Percentiles rank a stretch among this genome's conserved stretches.
Conservation (phyloP, 2,329 filamentous ascomycete genomes). For the Penicillium sp. region DNA sequence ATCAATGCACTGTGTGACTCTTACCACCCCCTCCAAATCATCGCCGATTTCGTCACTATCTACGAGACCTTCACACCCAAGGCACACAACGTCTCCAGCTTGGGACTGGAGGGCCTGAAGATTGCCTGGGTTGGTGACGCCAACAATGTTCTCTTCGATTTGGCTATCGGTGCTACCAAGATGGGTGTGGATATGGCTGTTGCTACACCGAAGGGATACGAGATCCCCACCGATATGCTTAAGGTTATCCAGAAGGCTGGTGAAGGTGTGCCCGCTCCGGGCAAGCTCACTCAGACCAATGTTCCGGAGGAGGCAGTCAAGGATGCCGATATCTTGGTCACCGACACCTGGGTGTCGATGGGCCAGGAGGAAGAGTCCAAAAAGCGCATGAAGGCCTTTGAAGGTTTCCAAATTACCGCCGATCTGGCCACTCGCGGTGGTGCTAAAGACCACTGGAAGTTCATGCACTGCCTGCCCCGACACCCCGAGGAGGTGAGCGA, state of each 20-base stretch:
- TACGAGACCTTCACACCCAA: constrained; percentile 68
- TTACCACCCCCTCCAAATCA: constrained; percentile 89
- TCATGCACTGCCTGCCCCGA: constrained; percentile 96
- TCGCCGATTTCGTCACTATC: constrained; percentile 91
- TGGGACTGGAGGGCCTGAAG: constrained; percentile 80
- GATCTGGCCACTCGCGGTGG: constrained; percentile 80
- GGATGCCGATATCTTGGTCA: constrained; percentile 84
- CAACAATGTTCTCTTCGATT: constrained; percentile 94
- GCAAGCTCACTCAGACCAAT: constrained; percentile 70
- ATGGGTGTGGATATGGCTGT: constrained; percentile 83
- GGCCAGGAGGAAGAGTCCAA: constrained; percentile 85
- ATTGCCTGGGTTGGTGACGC: constrained; percentile 95
- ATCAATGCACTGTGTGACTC: constrained; percentile 87
- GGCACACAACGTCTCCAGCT: constrained; percentile 39
- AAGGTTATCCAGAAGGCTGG: constrained; percentile 67
- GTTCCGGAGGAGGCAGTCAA: constrained; percentile 82
- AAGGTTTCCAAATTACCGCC: constrained; percentile 86
- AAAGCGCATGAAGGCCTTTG: constrained; percentile 76
- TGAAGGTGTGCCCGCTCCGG: constrained; percentile 56
- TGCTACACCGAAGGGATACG: constrained; percentile 80
- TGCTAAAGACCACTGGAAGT: constrained; percentile 87
- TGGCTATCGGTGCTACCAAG: constrained; percentile 84
- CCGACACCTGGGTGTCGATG: constrained; percentile 98
- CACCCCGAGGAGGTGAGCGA: constrained; percentile 92
- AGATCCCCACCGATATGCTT: constrained; percentile 73